Evolutionary conservation across 1,284 basidiomycete species (phyloP).

Genomic region (Ganoderma boninense): DNA sequence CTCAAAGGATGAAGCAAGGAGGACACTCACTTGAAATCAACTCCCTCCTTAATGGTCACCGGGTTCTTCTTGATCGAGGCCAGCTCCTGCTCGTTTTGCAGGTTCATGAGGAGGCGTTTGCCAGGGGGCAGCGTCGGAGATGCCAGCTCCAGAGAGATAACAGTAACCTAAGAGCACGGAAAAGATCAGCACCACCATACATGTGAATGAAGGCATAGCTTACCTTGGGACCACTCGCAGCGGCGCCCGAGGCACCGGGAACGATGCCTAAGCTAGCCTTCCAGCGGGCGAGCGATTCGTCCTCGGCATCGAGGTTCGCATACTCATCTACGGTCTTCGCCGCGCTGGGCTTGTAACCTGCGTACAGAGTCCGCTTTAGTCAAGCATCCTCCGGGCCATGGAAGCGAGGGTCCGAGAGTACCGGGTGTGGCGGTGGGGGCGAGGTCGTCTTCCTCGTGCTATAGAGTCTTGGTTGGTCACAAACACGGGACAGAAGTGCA

Average conservation of each 20-base stretch:
- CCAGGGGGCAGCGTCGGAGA: slow-evolving; percentile 73
- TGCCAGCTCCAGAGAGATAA: slow-evolving; percentile 73
- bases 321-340: slow-evolving; percentile 77
- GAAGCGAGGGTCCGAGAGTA: slow-evolving; percentile 39
- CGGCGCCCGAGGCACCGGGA: slow-evolving; percentile 52
- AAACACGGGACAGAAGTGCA: slow-evolving; percentile 23
- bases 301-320: slow-evolving; percentile 81
- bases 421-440: slow-evolving; percentile 71
- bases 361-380: slow-evolving; percentile 10
- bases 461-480: slow-evolving; percentile 11
- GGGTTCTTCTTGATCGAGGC: slow-evolving; percentile 73
- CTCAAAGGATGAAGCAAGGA: background rate
- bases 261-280: slow-evolving; percentile 90
- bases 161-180: slow-evolving; percentile 59
- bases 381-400: slow-evolving; percentile 6
- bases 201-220: slow-evolving; percentile 15
- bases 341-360: slow-evolving; percentile 78
- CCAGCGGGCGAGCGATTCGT: slow-evolving; percentile 89
- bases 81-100: slow-evolving; percentile 55
- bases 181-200: background rate
- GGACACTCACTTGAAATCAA: slow-evolving; percentile 75
- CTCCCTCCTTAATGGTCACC: slow-evolving; percentile 84
- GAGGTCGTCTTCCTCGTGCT: slow-evolving; percentile 75
- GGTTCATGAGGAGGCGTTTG: slow-evolving; percentile 66
- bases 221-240: slow-evolving; percentile 70